These are phyloP conservation scores for Naumovozyma dairenensis DNA, from an alignment of 805 yeast genomes.

Conservation along the genomic window DNA sequence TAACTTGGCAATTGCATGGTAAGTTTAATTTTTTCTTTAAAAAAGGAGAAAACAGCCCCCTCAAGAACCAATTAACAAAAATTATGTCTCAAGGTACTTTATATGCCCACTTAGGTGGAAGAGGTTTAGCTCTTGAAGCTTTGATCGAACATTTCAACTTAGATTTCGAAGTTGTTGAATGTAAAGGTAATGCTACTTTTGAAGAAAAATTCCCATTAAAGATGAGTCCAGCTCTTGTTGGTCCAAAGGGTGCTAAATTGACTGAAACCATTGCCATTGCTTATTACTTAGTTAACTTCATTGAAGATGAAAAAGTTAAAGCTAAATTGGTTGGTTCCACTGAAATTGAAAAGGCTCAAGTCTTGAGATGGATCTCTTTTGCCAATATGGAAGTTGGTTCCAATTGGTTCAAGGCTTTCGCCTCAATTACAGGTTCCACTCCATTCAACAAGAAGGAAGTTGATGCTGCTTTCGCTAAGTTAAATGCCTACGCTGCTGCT, in stretches of 20 bases:
- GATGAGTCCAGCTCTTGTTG: slow-evolving; percentile 60
- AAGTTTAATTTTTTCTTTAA: too few relatives aligned
- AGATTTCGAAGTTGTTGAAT: slow-evolving; percentile 44
- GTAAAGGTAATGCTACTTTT: slow-evolving; percentile 30
- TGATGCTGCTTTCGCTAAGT: slow-evolving; percentile 35
- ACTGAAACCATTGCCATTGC: slow-evolving; percentile 51
- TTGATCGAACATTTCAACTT: slow-evolving; percentile 49
- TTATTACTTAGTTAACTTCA: slow-evolving; percentile 12
- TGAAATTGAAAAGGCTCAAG: slow-evolving; percentile 45
- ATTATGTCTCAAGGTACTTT: slow-evolving; percentile 72
- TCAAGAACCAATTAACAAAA: slow-evolving; percentile 6
- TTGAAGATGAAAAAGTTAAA: slow-evolving; percentile 30
- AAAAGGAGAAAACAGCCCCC: too few relatives aligned
- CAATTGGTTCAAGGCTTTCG: slow-evolving; percentile 47
- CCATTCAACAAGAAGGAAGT: slow-evolving; percentile 75
- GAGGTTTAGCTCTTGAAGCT: slow-evolving; percentile 30
- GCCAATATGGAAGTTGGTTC: slow-evolving; percentile 36
- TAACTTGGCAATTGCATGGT: too few relatives aligned
- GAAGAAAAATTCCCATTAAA: slow-evolving; percentile 50
- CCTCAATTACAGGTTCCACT: slow-evolving; percentile 46
- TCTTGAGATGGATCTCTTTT: slow-evolving; percentile 70
- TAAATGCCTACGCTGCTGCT: slow-evolving; percentile 33
- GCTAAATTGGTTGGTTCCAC: slow-evolving; percentile 50
- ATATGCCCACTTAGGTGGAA: slow-evolving; percentile 31
- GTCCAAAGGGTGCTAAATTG: slow-evolving; percentile 65